Evolutionary conservation across 352 stramenopile genomes (phyloP), one percentile per base, ranked within the genome.

Genomic region (Aphanomyces stellatus): DNA sequence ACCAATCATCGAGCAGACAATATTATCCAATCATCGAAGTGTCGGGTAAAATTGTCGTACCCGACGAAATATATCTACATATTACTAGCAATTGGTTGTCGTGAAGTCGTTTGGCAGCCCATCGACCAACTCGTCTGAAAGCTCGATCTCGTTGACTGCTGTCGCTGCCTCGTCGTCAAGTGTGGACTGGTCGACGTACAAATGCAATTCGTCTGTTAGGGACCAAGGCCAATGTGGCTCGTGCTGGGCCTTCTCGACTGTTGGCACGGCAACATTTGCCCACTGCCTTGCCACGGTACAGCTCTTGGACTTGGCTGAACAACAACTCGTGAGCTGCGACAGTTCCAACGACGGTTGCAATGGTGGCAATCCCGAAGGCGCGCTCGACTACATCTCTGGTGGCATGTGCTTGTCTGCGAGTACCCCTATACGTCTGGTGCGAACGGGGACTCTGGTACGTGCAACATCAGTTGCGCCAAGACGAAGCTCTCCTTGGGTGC

Each of bases 261-360:
- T 75, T 33, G 72, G 67, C 17, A 62, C 43, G 4, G 69, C 79
- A 22, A 71, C 73, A 53, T 69, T 65, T 0, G 66, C 37, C 15
- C 46, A 72, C 51, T 80, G 72, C 40, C 48, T 77, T 24, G 31
- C 55, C 10, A 71, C 34, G n/a, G 53, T 33, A 7, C 24, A 63
- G 37, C 41, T 85, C 10, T 76, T 74, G 0, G 69, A 56, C 27
- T 75, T 90, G 27, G 53, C 78, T 0, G 80, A 88, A 57, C 82
- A 90, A 68, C 74, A 90, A 70, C 74, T 88, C 63, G 84, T 88
- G 62, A 88, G 78, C 27, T 90, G 82, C 43, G 73, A 87, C 59
- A 74, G 71, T 61, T 61, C 76, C 2, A 74, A 78, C 42, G 69
- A 81, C 24, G 79, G 82, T 55, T 90, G 82, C 53, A 75, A 79